phyloP scores from a whole-genome alignment of 305 asterid genomes.

The Rubia tinctorum region DNA sequence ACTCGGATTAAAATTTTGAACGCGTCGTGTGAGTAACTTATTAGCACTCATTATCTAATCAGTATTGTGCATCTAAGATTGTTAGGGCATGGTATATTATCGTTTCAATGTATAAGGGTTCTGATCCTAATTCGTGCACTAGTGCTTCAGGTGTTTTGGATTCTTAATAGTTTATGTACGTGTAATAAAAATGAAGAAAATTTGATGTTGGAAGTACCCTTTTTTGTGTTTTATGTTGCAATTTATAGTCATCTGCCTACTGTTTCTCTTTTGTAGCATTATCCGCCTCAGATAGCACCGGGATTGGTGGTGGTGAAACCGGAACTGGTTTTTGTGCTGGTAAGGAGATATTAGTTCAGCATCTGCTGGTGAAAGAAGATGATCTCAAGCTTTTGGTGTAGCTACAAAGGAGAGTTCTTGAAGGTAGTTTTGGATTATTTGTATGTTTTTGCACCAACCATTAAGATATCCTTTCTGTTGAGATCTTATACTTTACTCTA shows the following conservation, averaged over 20 bases:
- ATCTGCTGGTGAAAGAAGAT: conserved; percentile 88
- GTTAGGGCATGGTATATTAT: conserved; percentile 77
- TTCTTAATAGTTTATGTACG: too few relatives aligned
- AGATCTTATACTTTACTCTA: conserved; percentile 23
- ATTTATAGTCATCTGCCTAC: background rate
- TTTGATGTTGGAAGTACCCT: too few relatives aligned
- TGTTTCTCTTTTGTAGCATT: background rate
- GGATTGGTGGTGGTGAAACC: conserved; percentile 48
- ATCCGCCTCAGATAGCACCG: conserved; percentile 59
- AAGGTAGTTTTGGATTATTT: conserved; percentile 20
- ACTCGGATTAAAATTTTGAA: too few relatives aligned
- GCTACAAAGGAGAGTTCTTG: conserved; percentile 65
- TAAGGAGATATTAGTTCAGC: conserved; percentile 86
- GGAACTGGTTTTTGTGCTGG: conserved; percentile 37
- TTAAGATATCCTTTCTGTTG: conserved; percentile 3
- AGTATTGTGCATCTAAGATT: conserved; percentile 76
- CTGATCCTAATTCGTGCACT: conserved; percentile 60
- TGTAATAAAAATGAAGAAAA: too few relatives aligned
- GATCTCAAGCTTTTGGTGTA: conserved; percentile 72
- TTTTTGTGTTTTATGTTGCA: background rate
- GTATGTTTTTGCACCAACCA: background rate
- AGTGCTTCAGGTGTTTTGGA: conserved; percentile 64
- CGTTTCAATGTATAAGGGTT: conserved; percentile 49
- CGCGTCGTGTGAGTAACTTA: conserved; percentile 71
- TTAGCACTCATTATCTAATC: conserved; percentile 81